Evolutionary conservation across 768 basidiomycete genomes (phyloP).

Genomic region (Serendipita sp.): DNA sequence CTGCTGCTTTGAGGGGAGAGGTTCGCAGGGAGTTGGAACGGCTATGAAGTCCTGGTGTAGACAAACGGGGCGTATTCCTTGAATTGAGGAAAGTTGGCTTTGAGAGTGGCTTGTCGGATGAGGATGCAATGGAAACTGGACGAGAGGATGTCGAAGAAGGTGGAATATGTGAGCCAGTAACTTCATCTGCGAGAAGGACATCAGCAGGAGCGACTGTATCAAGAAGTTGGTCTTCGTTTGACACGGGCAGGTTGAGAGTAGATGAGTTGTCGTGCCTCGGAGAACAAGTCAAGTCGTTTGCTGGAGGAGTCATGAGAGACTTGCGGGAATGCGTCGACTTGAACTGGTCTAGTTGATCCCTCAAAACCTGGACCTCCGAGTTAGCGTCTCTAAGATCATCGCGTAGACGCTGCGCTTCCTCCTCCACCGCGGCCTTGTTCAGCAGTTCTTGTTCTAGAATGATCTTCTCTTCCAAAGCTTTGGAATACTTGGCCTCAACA

Average conservation of each 20-base stretch:
- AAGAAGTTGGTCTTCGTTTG: conserved; percentile 41
- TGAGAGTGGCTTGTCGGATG: not conserved
- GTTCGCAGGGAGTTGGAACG: conserved; percentile 29
- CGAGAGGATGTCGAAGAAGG: not conserved
- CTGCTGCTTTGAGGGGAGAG: conserved; percentile 19
- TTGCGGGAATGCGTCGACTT: conserved; percentile 14
- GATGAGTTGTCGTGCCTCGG: conserved; percentile 15
- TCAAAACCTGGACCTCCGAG: conserved; percentile 68
- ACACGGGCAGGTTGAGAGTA: conserved; percentile 19
- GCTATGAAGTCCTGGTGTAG: conserved; percentile 36
- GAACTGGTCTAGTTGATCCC: conserved; percentile 44
- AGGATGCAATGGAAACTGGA: not conserved
- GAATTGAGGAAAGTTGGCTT: conserved; percentile 9
- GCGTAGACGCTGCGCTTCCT: conserved; percentile 75
- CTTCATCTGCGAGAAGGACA: conserved; percentile 32
- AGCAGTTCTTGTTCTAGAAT: conserved; percentile 89
- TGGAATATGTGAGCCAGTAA: not conserved
- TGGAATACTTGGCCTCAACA: conserved; percentile 76
- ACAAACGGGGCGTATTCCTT: conserved; percentile 26
- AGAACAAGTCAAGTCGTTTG: conserved; percentile 16
- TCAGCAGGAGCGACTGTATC: conserved; percentile 43
- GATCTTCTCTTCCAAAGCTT: conserved; percentile 90
- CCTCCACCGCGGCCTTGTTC: conserved; percentile 78
- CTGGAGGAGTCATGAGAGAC: conserved; percentile 13
- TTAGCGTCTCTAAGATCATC: conserved; percentile 90